These are phyloP conservation scores for Colletotrichum tofieldiae DNA, from an alignment of 2,329 filamentous ascomycete species.

Conservation along the genomic window DNA sequence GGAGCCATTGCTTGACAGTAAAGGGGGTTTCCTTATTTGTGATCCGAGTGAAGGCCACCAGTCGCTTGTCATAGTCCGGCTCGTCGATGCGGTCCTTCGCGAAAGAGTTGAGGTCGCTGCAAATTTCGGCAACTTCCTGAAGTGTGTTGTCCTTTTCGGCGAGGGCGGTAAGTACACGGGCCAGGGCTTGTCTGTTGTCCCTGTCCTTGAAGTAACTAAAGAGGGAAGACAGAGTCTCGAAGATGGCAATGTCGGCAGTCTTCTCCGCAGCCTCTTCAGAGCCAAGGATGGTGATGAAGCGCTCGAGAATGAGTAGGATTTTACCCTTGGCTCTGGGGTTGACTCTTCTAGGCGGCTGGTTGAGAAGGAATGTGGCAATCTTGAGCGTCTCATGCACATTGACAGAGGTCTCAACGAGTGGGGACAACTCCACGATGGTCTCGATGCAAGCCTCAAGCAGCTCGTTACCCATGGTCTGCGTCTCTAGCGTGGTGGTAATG, in stretches of 20 bases:
- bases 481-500: slow-evolving; percentile 78
- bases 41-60: slow-evolving; percentile 82
- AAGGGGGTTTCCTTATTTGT: slow-evolving; percentile 74
- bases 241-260: slow-evolving; percentile 66
- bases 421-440: slow-evolving; percentile 82
- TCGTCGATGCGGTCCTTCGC: slow-evolving; percentile 82
- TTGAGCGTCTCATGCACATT: slow-evolving; percentile 85
- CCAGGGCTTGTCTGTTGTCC: slow-evolving; percentile 81
- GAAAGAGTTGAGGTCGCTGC: slow-evolving; percentile 86
- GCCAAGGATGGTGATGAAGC: slow-evolving; percentile 79
- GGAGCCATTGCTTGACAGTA: slow-evolving; percentile 84
- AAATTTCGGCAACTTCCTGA: slow-evolving; percentile 77
- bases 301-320: slow-evolving; percentile 84
- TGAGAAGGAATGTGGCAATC: slow-evolving; percentile 85
- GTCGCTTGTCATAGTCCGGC: slow-evolving; percentile 87
- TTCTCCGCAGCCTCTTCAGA: slow-evolving; percentile 33
- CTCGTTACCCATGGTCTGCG: slow-evolving; percentile 75
- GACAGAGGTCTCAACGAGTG: slow-evolving; percentile 76
- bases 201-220: slow-evolving; percentile 94
- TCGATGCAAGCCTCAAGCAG: slow-evolving; percentile 85
- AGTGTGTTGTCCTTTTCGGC: slow-evolving; percentile 75
- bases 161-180: slow-evolving; percentile 80
- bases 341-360: slow-evolving; percentile 87
- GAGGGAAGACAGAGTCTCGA: slow-evolving; percentile 81
- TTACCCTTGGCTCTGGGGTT: slow-evolving; percentile 87